Evolutionary conservation across 208 protist genomes (phyloP).

Genomic region (Trypanosoma cruzi): DNA sequence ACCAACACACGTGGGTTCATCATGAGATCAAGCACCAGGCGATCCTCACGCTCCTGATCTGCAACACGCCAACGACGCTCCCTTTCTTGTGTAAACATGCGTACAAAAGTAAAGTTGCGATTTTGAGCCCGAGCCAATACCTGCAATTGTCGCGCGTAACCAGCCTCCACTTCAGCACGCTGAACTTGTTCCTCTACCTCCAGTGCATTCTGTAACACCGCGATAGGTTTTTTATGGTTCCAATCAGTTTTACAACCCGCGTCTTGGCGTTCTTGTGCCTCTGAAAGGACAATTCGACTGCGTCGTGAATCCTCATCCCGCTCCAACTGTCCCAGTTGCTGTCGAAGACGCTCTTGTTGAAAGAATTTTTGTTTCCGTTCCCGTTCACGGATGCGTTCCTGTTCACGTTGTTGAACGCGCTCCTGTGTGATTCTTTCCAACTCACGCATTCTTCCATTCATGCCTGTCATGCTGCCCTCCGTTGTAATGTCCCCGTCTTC

Average conservation of each 20-base stretch:
- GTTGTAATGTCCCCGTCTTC: conserved; percentile 19
- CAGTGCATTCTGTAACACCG: conserved; percentile 24
- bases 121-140: conserved; percentile 53
- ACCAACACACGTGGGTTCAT: conserved; percentile 38
- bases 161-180: conserved; percentile 64
- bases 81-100: conserved; percentile 38
- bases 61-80: conserved; percentile 48
- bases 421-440: conserved; percentile 32
- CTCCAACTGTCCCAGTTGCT: conserved; percentile 49
- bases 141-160: conserved; percentile 62
- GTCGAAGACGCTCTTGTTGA: conserved; percentile 32
- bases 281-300: conserved; percentile 42
- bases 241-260: conserved; percentile 10
- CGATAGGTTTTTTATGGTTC: conserved; percentile 15
- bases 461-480: conserved; percentile 1
- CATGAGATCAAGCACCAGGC: conserved; percentile 43
- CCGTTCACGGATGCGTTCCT: conserved; percentile 21
- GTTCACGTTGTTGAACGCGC: conserved; percentile 34
- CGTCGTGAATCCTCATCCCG: conserved; percentile 54
- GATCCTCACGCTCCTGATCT: conserved; percentile 42
- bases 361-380: conserved; percentile 31
- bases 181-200: conserved; percentile 60
- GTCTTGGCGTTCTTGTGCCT: conserved; percentile 46
- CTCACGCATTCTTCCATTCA: conserved; percentile 1
- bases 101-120: conserved; percentile 41